phyloP scores from a whole-genome alignment of 306 rosid species.

The cucumber (Cucumis sativus) region DNA sequence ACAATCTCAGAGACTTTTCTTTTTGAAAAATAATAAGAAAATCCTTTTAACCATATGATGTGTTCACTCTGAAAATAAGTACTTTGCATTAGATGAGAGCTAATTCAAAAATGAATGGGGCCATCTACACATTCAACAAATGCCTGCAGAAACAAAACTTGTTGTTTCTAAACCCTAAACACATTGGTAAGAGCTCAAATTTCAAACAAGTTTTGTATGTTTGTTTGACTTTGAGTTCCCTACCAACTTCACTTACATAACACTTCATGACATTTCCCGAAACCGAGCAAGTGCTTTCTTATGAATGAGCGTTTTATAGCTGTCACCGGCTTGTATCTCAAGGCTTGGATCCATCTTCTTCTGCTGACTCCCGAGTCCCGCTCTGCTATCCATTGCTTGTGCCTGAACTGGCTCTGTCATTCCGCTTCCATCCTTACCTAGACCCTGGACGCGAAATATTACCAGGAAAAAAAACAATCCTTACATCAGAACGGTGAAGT shows the following conservation, averaged over 20 bases:
- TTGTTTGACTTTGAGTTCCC: neutral
- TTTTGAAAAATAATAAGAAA: too few relatives aligned
- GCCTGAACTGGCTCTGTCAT: constrained; percentile 93
- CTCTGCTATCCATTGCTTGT: constrained; percentile 62
- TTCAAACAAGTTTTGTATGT: neutral
- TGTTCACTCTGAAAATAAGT: neutral
- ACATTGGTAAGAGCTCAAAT: neutral
- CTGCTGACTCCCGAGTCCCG: constrained; percentile 95
- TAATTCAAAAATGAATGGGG: neutral
- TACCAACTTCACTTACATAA: neutral
- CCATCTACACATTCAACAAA: neutral
- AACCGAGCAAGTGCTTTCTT: constrained; percentile 95
- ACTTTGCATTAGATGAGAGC: neutral
- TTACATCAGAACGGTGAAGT: too few relatives aligned
- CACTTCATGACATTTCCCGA: constrained; percentile 58
- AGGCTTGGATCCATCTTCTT: constrained; percentile 78
- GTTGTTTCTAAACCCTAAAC: neutral
- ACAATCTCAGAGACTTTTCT: too few relatives aligned
- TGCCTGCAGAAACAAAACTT: neutral
- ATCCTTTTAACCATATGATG: too few relatives aligned
- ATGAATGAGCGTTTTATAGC: constrained; percentile 81
- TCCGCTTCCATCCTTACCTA: constrained; percentile 97
- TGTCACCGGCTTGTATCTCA: constrained; percentile 85
- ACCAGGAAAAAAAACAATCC: neutral
- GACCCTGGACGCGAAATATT: constrained; percentile 45